A percentile compares a stretch with the other conserved stretches of the same genome.
phyloP scores from a whole-genome alignment of 768 basidiomycete genomes.

The Kwoniella botswanensis region DNA sequence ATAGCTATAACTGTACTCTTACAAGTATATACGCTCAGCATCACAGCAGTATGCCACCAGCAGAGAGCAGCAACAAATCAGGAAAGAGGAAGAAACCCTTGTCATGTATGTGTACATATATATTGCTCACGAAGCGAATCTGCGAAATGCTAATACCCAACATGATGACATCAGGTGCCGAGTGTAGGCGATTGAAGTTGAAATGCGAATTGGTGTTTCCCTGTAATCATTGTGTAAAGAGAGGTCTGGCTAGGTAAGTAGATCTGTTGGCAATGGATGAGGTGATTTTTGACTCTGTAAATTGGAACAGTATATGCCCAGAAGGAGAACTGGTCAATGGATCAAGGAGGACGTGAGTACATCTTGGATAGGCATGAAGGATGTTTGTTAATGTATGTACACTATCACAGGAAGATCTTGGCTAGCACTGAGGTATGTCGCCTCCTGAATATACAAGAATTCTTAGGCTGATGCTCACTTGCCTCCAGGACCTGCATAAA shows the following conservation, averaged over 20 bases:
- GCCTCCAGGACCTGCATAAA: slow-evolving; percentile 13
- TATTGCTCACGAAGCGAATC: no score
- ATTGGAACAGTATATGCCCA: slow-evolving; percentile 9
- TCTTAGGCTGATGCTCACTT: neutral
- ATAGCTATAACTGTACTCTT: neutral
- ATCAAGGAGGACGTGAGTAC: slow-evolving; percentile 20
- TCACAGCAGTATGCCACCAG: slow-evolving; percentile 3
- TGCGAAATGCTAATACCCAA: neutral
- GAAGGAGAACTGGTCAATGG: slow-evolving; percentile 26
- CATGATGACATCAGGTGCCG: slow-evolving; percentile 7
- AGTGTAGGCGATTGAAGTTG: slow-evolving; percentile 23
- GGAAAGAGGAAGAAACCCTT: slow-evolving; percentile 21
- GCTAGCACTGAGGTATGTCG: slow-evolving; percentile 27
- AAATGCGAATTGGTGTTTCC: slow-evolving; percentile 24
- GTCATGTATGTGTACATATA: slow-evolving; percentile 8
- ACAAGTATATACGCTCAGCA: neutral
- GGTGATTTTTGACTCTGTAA: neutral
- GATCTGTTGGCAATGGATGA: neutral
- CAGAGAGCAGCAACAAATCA: neutral
- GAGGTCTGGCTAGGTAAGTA: slow-evolving; percentile 15
- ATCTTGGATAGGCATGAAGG: neutral
- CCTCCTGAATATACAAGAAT: neutral
- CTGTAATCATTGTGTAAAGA: slow-evolving; percentile 16
- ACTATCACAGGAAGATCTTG: slow-evolving; percentile 18
- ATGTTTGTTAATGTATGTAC: neutral